A percentile compares a stretch with the other conserved stretches of the same genome.
Evolutionary conservation across 2,329 filamentous ascomycete genomes (phyloP).

Genomic region (Aquanectria penicillioides): DNA sequence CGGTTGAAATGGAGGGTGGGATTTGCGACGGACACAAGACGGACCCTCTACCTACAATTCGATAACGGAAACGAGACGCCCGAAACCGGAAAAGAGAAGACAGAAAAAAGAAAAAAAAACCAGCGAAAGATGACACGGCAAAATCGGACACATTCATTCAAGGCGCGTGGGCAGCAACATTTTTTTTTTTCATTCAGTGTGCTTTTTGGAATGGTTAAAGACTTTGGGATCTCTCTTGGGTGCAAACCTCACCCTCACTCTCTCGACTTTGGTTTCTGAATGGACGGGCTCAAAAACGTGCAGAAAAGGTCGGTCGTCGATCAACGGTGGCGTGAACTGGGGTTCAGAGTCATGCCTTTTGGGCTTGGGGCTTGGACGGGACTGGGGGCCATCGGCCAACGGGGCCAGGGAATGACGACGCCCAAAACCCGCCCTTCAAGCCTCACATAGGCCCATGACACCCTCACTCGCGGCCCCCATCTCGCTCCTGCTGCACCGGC

Average conservation of each 20-base stretch:
- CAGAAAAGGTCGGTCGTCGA: no score
- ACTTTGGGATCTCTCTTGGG: constrained; percentile 36
- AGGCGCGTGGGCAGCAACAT: constrained; percentile 27
- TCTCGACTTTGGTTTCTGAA: constrained; percentile 15
- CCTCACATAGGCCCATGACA: constrained; percentile 16
- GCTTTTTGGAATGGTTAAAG: constrained; percentile 32
- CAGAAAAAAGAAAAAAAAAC: constrained; percentile 27
- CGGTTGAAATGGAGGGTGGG: constrained; percentile 18
- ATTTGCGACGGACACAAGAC: constrained; percentile 15
- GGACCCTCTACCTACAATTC: constrained; percentile 17
- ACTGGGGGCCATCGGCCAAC: constrained; percentile 14
- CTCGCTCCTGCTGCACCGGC: constrained; percentile 9
- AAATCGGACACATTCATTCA: constrained; percentile 26
- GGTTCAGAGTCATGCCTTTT: neutral
- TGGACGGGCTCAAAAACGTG: no score
- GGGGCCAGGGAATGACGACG: constrained; percentile 18
- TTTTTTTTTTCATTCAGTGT: neutral
- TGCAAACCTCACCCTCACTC: constrained; percentile 37
- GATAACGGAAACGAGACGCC: constrained; percentile 30
- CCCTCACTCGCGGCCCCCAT: constrained; percentile 21
- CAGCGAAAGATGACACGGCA: constrained; percentile 26
- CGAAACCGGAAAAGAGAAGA: constrained; percentile 27
- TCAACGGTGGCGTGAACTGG: constrained; percentile 14
- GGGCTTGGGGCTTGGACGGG: constrained; percentile 5
- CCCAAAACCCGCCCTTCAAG: no score